Percentiles rank a stretch among this genome's conserved stretches.
Evolutionary conservation across 805 yeast species (phyloP).

Genomic region (Kodamaea sagamina): DNA sequence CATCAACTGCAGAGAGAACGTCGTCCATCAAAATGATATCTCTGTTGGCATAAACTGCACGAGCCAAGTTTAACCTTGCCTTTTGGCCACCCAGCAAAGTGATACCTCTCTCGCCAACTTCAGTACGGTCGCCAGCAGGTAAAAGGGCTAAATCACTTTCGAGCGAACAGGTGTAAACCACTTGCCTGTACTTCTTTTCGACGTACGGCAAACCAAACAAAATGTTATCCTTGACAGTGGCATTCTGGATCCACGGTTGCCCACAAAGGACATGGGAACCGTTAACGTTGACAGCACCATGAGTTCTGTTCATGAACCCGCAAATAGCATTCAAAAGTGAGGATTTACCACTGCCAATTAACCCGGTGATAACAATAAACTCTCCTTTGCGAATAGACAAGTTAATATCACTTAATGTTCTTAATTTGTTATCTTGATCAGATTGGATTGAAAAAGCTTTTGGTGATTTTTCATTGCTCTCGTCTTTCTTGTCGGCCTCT

Average conservation of each 20-base stretch:
- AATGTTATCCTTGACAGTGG: conserved; percentile 74
- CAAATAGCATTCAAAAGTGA: conserved; percentile 69
- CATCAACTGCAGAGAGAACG: conserved; percentile 82
- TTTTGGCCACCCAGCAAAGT: conserved; percentile 90
- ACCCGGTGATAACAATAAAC: conserved; percentile 73
- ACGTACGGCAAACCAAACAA: conserved; percentile 62
- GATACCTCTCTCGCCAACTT: conserved; percentile 84
- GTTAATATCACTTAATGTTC: conserved; percentile 53
- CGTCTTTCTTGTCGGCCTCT: conserved; percentile 14
- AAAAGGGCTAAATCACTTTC: conserved; percentile 62
- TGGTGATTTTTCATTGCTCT: background rate
- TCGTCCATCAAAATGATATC: conserved; percentile 75
- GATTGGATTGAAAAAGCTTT: conserved; percentile 8
- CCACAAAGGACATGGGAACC: conserved; percentile 61
- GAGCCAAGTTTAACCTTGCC: conserved; percentile 75
- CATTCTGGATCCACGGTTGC: conserved; percentile 82
- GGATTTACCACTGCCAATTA: conserved; percentile 81
- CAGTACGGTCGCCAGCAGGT: conserved; percentile 74
- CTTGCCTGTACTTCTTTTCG: conserved; percentile 49
- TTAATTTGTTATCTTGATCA: conserved; percentile 20
- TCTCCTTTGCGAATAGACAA: conserved; percentile 62
- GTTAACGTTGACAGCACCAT: conserved; percentile 53
- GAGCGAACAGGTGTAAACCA: conserved; percentile 67
- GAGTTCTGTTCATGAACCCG: conserved; percentile 63
- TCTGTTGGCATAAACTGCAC: conserved; percentile 70